Base-by-base conservation (phyloP, 2,329 filamentous ascomycete genomes). In the Penicillium sp. region DNA sequence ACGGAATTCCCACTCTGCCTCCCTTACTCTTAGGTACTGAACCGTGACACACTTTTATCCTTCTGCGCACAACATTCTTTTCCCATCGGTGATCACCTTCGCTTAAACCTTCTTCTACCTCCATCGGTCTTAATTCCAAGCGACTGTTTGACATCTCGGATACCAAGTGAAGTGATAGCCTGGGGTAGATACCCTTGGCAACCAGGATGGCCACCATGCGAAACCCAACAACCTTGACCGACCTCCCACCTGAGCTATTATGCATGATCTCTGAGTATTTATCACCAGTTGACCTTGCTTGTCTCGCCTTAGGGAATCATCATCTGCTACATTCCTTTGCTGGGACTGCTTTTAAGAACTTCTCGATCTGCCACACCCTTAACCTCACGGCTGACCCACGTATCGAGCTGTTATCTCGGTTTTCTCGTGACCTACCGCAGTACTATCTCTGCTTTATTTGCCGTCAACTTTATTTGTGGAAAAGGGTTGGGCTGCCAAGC, bases 401-500 rank as follows among this genome's bases (percentile, higher is more conserved):
- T 16, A 27, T 33, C n/a, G 7, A 33, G 9, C n/a, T 46, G 4
- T 27, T 39, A 30, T 33, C 35, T 33, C 19, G 35, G 2, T 22
- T 46, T 28, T 33, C 43, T 33, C 11, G 7, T 29, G 28, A 39
- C 16, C 8, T 46, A 33, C 47, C 44, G n/a, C 34, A 56, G 34
- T 56, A 57, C 19, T 33, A 56, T 35, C 39, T 52, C 29, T 57
- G 46, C 22, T 47, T 35, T 10, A 41, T 29, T 9, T 57, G 53
- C 30, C 25, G 50, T 22, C 38, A 46, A 46, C 42, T 53, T 37
- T 49, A 53, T 34, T 44, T 53, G 19, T 53, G 54, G 54, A 42
- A 18, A 47, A 28, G 39, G 14, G 10, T 48, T 18, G 14, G 41
- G 11, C 37, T 49, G 2, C 50, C 52, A 43, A 36, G n/a, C 41